phyloP scores from a whole-genome alignment of 352 stramenopile genomes.

The Pythium grandisporangium region DNA sequence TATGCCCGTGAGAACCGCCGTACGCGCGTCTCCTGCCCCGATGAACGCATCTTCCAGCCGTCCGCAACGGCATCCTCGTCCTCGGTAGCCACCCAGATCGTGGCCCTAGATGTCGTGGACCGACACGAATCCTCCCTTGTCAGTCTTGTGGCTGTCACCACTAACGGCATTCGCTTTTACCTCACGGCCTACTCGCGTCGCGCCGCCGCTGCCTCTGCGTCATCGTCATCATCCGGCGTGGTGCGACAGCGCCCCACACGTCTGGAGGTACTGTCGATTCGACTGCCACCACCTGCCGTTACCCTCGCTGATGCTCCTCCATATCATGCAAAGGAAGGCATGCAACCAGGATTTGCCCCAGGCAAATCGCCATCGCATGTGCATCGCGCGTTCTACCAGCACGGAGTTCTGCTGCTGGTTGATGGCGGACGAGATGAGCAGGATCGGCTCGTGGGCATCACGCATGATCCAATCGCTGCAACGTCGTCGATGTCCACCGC shows the following conservation, averaged over 20 bases:
- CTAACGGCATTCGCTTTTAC: constrained; percentile 92
- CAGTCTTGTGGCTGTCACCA: constrained; percentile 89
- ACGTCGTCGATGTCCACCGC: constrained; percentile 46
- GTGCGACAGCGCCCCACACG: constrained; percentile 62
- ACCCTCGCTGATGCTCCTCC: constrained; percentile 59
- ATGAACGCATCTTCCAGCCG: constrained; percentile 71
- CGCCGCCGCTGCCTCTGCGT: constrained; percentile 25
- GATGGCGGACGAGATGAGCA: constrained; percentile 71
- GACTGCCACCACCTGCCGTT: constrained; percentile 63
- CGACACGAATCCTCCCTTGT: constrained; percentile 75
- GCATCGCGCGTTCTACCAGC: constrained; percentile 68
- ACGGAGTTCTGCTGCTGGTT: constrained; percentile 72
- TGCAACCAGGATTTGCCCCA: constrained; percentile 71
- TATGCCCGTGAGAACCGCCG: constrained; percentile 79
- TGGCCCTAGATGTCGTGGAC: constrained; percentile 51
- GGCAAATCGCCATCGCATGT: constrained; percentile 75
- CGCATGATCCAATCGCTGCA: constrained; percentile 70
- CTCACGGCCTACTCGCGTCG: constrained; percentile 82
- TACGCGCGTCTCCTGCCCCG: constrained; percentile 72
- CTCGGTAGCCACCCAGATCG: constrained; percentile 65
- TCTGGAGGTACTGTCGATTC: constrained; percentile 76
- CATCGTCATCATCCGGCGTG: constrained; percentile 21
- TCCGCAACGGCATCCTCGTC: too few species aligned
- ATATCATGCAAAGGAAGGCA: constrained; percentile 82
- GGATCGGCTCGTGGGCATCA: constrained; percentile 67